These are phyloP conservation scores for Pezicula rhizophila DNA, from an alignment of 2,329 filamentous ascomycete genomes.

Conservation along the genomic window DNA sequence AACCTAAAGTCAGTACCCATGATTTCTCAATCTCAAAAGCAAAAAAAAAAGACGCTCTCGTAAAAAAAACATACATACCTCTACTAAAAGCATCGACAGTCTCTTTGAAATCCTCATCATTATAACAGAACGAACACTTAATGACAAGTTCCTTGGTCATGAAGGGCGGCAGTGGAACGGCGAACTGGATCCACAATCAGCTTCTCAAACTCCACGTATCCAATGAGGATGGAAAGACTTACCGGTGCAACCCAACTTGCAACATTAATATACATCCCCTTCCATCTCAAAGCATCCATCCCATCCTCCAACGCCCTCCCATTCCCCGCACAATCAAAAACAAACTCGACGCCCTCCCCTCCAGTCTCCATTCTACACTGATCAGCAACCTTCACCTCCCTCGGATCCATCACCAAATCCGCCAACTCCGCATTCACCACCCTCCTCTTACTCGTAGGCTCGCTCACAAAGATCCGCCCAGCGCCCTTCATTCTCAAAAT, in stretches of 20 bases:
- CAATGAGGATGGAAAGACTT: neutral
- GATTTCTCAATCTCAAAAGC: too few species aligned
- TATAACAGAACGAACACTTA: conserved; percentile 3
- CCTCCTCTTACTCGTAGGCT: conserved; percentile 1
- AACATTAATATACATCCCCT: conserved; percentile 4
- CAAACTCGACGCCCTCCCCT: conserved; percentile 1
- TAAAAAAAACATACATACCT: neutral
- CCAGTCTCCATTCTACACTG: conserved; percentile 1
- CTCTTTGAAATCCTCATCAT: conserved; percentile 5
- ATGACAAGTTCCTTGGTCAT: conserved; percentile 4
- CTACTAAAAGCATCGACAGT: conserved; percentile 2
- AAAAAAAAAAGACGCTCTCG: too few species aligned
- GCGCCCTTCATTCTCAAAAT: conserved; percentile 1
- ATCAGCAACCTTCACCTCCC: neutral
- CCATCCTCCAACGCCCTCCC: neutral
- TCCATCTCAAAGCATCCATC: conserved; percentile 1
- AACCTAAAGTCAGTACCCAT: too few species aligned
- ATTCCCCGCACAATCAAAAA: neutral
- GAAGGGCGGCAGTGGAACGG: neutral
- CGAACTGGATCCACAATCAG: neutral
- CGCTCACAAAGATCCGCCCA: neutral
- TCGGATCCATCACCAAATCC: conserved; percentile 1
- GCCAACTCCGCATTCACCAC: neutral
- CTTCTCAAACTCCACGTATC: too few species aligned
- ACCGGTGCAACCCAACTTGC: conserved; percentile 3